These are phyloP conservation scores for Candida xyloterini DNA, from an alignment of 805 yeast species.

Conservation along the genomic window DNA sequence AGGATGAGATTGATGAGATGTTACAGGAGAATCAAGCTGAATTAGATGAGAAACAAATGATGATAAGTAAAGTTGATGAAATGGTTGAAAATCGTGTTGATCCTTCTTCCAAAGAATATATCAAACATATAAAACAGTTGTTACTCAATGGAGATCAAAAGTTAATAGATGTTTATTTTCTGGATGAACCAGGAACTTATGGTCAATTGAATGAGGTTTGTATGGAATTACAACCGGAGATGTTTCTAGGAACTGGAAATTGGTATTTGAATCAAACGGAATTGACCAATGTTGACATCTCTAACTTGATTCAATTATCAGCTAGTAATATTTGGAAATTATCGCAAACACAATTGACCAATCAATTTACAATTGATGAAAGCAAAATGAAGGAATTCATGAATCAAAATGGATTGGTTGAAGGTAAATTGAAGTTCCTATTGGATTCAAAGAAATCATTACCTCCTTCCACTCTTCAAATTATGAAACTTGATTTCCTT, in stretches of 20 bases:
- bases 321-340: slow-evolving; percentile 1
- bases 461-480: slow-evolving; percentile 13
- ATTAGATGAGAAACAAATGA: slow-evolving; percentile 4
- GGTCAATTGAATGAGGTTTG: neutral
- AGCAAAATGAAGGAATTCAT: neutral
- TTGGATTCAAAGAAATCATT: slow-evolving; percentile 12
- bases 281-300: neutral
- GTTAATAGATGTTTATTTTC: slow-evolving; percentile 16
- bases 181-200: slow-evolving; percentile 8
- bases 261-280: neutral
- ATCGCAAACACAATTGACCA: neutral
- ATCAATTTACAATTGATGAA: slow-evolving; percentile 1
- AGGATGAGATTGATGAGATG: slow-evolving; percentile 20
- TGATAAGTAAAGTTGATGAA: slow-evolving; percentile 5
- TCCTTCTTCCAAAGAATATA: slow-evolving; percentile 10
- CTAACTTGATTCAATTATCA: neutral
- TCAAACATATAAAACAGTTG: slow-evolving; percentile 11
- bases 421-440: neutral
- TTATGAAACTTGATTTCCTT: slow-evolving; percentile 13
- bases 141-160: slow-evolving; percentile 11
- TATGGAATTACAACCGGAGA: neutral
- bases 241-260: neutral
- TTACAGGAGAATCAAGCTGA: slow-evolving; percentile 12
- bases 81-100: slow-evolving; percentile 8
- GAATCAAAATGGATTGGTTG: neutral